Base-by-base conservation (phyloP, 306 rosid species). In the Purshia tridentata region DNA sequence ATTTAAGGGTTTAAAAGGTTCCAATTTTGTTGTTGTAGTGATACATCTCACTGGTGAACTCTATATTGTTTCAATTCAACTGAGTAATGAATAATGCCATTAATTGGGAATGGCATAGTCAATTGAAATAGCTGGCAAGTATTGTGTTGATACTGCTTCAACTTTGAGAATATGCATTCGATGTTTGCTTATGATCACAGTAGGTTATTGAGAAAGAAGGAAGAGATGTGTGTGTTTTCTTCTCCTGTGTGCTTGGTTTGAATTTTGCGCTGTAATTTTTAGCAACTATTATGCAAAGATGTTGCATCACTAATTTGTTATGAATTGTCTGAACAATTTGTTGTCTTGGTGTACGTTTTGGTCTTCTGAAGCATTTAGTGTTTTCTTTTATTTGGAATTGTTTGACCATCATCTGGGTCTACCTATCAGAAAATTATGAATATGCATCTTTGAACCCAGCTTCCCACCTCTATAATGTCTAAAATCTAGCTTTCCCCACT, bases 11-110 rank as follows among this genome's bases (percentile, higher is more conserved):
- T 56, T 59, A 57, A 45, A 44, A 66, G 55, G 18, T 62, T 72
- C 59, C 42, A 60, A 11, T 76, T 76, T 72, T 60, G 74, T 47
- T 65, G 72, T 81, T 81, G 78, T 60, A 39, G n/a, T 45, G 67
- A 48, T 42, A 53, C n/a, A 58, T 35, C 58, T 19, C n/a, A n/a
- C 46, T 54, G 69, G 44, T 18, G 65, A 60, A 37, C 39, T 67
- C 49, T 16, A 14, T 15, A 41, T 4, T 60, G 13, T 40, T 56
- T 51, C 35, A n/a, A 37, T 44, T 76, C 12, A 14, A 58, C 8
- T 35, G 45, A 76, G 50, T 65, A 69, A 68, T 46, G 23, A 81
- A 72, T 72, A 77, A 72, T 45, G 81, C 72, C 77, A 65, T 80
- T 40, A 66, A 76, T 65, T 70, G 66, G 61, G 69, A 72, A 67